These are phyloP conservation scores for Hygrocybe coccinea DNA, from an alignment of 768 basidiomycete genomes.

Conservation along the genomic window DNA sequence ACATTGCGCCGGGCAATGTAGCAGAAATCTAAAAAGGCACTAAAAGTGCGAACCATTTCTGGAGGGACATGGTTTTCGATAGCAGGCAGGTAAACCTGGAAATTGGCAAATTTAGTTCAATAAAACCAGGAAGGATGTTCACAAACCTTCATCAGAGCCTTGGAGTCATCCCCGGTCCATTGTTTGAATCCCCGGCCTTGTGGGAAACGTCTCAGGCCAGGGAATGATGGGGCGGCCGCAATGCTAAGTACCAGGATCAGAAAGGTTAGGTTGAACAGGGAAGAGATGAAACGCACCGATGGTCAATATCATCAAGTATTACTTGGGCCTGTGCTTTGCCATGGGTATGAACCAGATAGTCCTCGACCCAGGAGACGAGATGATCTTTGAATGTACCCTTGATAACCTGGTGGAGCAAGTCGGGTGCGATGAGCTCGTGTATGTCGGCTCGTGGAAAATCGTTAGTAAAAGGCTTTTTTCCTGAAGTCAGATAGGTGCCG, in stretches of 20 bases:
- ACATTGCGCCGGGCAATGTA: conserved; percentile 16
- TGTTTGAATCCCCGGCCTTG: conserved; percentile 9
- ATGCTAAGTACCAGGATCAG: background rate
- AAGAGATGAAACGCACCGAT: conserved; percentile 15
- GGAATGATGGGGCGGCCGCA: conserved; percentile 7
- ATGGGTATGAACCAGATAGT: conserved; percentile 25
- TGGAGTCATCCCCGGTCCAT: conserved; percentile 14
- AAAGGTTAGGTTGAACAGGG: background rate
- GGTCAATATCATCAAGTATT: conserved; percentile 34
- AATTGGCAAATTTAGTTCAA: background rate
- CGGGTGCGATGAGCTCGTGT: conserved; percentile 29
- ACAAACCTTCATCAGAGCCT: conserved; percentile 11
- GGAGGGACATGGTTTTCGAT: conserved; percentile 16
- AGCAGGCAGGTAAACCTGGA: conserved; percentile 20
- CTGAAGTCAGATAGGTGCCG: background rate
- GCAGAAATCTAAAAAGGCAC: conserved; percentile 22
- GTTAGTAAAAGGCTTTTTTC: conserved; percentile 31
- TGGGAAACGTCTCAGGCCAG: conserved; percentile 10
- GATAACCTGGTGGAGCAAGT: conserved; percentile 37
- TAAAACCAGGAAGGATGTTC: background rate
- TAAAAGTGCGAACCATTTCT: conserved; percentile 13
- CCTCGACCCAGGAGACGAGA: conserved; percentile 32
- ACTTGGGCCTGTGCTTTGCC: conserved; percentile 13
- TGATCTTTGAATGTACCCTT: conserved; percentile 42
- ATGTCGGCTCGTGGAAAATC: conserved; percentile 35